phyloP scores from a whole-genome alignment of 2,329 filamentous ascomycete genomes.

The Exophiala phaeomuriformis region DNA sequence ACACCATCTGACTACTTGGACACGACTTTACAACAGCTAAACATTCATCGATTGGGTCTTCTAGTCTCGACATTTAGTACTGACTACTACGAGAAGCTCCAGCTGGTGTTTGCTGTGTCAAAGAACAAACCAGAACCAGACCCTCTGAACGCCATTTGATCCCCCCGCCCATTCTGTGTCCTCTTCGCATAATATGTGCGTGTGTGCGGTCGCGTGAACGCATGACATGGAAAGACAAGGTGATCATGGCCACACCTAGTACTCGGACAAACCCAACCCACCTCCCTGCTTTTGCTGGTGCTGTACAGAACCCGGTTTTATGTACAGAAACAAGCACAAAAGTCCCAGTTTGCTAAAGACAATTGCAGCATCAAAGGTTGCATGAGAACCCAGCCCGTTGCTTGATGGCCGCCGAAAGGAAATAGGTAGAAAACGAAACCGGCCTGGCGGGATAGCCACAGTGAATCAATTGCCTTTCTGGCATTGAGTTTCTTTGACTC shows the following conservation, averaged over 20 bases:
- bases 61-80: background rate
- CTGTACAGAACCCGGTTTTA: constrained; percentile 23
- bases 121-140: background rate
- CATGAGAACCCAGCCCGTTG: constrained; percentile 11
- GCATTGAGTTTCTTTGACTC: background rate
- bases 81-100: background rate
- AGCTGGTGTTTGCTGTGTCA: background rate
- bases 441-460: too few relatives aligned
- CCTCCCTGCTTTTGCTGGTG: constrained; percentile 17
- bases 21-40: background rate
- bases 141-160: constrained; percentile 1
- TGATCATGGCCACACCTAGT: constrained; percentile 4
- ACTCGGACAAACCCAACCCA: background rate
- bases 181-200: constrained; percentile 4
- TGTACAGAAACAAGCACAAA: constrained; percentile 18
- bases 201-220: constrained; percentile 18
- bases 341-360: background rate
- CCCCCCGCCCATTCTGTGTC: background rate
- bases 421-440: background rate
- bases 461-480: too few relatives aligned
- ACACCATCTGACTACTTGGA: background rate
- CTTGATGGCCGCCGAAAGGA: constrained; percentile 5
- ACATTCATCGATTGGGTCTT: background rate
- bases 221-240: constrained; percentile 10
- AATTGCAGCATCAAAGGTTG: background rate